Conservation (phyloP, 2,329 filamentous ascomycete genomes). For the Colletotrichum sp. region DNA sequence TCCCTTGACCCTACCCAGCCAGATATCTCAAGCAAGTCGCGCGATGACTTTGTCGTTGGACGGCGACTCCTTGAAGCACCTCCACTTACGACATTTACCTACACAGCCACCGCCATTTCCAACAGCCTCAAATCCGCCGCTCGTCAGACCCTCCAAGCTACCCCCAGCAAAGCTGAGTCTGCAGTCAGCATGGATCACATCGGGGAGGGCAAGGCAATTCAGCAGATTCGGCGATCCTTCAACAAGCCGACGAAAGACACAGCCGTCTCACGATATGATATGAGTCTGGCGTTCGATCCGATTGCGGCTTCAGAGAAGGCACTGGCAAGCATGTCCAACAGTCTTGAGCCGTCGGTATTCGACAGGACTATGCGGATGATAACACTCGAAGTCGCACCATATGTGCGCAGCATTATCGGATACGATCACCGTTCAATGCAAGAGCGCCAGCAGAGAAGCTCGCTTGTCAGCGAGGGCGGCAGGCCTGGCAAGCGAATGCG, state of each 20-base stretch:
- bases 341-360: slow-evolving; percentile 74
- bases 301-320: slow-evolving; percentile 58
- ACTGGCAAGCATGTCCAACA: slow-evolving; percentile 32
- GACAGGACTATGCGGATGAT: slow-evolving; percentile 73
- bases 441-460: slow-evolving; percentile 64
- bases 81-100: slow-evolving; percentile 30
- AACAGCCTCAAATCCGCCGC: slow-evolving; percentile 12
- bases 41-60: slow-evolving; percentile 57
- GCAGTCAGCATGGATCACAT: slow-evolving; percentile 22
- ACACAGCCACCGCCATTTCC: slow-evolving; percentile 8
- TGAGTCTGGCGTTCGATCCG: slow-evolving; percentile 65
- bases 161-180: neutral
- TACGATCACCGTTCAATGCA: slow-evolving; percentile 76
- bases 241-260: slow-evolving; percentile 19
- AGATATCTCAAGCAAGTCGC: slow-evolving; percentile 48
- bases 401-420: slow-evolving; percentile 82
- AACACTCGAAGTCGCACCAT: slow-evolving; percentile 82
- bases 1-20: slow-evolving; percentile 69
- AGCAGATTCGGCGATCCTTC: slow-evolving; percentile 43
- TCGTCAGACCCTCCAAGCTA: slow-evolving; percentile 1
- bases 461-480: slow-evolving; percentile 65
- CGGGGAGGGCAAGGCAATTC: slow-evolving; percentile 36
- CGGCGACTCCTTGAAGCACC: slow-evolving; percentile 53
- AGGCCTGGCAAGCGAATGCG: slow-evolving; percentile 57
- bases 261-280: slow-evolving; percentile 53